Percentiles rank a stretch among this genome's conserved stretches.
Conservation (phyloP, 371 early-diverging fungal species). For the Rhizopus stolonifer region DNA sequence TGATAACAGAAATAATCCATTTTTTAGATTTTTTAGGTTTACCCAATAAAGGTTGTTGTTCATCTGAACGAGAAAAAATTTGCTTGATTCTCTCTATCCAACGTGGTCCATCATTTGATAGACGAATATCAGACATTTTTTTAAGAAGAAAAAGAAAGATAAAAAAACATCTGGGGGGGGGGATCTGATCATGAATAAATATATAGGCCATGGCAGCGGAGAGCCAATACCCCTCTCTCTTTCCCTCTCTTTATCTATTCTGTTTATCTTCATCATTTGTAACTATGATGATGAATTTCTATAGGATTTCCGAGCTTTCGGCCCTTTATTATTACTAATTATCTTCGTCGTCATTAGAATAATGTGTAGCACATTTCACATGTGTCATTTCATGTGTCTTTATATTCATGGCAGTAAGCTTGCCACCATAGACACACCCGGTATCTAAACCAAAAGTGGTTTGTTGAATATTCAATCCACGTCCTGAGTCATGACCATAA, state of each 20-base stretch:
- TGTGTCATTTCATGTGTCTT: conserved; percentile 32
- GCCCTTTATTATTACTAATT: not conserved
- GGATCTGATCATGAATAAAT: too few relatives aligned
- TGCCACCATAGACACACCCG: conserved; percentile 67
- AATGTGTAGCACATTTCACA: conserved; percentile 23
- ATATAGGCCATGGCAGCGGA: not conserved
- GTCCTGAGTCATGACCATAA: conserved; percentile 73
- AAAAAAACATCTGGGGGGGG: conserved; percentile 2
- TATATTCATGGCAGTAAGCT: conserved; percentile 56
- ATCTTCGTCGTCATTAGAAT: not conserved
- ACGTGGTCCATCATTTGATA: conserved; percentile 37
- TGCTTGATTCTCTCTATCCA: conserved; percentile 49
- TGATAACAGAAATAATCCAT: conserved; percentile 18
- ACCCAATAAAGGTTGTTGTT: conserved; percentile 31
- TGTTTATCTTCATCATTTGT: too few relatives aligned
- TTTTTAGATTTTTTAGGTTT: conserved; percentile 12
- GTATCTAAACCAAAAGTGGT: conserved; percentile 66
- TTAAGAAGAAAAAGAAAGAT: not conserved
- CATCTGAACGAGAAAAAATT: conserved; percentile 27
- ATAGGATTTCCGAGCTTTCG: too few relatives aligned
- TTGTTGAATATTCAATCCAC: conserved; percentile 54
- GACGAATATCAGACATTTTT: conserved; percentile 4
- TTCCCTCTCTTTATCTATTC: not conserved
- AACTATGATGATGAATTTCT: not conserved
- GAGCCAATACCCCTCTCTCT: too few relatives aligned